Base-by-base conservation (phyloP, 768 basidiomycete species). In the Leccinum longicurvipes region DNA sequence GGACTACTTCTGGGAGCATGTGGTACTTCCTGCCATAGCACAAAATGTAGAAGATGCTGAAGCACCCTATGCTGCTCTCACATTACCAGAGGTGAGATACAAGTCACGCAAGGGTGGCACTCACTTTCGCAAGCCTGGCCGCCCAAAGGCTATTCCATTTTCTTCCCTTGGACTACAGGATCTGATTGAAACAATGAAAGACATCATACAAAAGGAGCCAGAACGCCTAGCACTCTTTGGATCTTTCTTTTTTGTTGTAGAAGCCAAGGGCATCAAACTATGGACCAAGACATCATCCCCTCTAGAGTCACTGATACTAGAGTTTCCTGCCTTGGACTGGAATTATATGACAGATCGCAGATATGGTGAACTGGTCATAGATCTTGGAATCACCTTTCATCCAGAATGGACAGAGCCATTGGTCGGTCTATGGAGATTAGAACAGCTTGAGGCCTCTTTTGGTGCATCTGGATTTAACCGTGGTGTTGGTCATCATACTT, bases 61-160 rank as follows among this genome's bases (percentile, higher is more conserved):
- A n/a, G 46, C 53, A 11, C 55, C 44, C 15, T 63, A 61, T 53
- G 27, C 54, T 24, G 28, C 46, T 1, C 51, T 57, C 3, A 61
- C 51, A 24, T 41, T 57, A 5, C 3, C 44, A 4, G 53, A 63
- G 46, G 50, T 55, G 0, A 1, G 3, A 1, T 63, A 47, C 46
- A 63, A 63, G 31, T 39, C 55, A 28, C 23, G 7, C 28, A 55
- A 52, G 4, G 47, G 46, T 0, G 46, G 19, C 1, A 46, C 32
- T 7, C 41, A 11, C 9, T 9, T 21, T 23, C 41, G 19, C 1
- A 60, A 29, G 15, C 1, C 32, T 5, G 50, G 55, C 17, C 42
- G 23, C 24, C 36, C 47, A 3, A 63, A 56, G 24, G 21, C 58
- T 6, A 39, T 62, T 2, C 60, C 63, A 2, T 59, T 64, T 3